Evolutionary conservation across 163 green algal species (phyloP).

Genomic region (Prototheca wickerhamii): DNA sequence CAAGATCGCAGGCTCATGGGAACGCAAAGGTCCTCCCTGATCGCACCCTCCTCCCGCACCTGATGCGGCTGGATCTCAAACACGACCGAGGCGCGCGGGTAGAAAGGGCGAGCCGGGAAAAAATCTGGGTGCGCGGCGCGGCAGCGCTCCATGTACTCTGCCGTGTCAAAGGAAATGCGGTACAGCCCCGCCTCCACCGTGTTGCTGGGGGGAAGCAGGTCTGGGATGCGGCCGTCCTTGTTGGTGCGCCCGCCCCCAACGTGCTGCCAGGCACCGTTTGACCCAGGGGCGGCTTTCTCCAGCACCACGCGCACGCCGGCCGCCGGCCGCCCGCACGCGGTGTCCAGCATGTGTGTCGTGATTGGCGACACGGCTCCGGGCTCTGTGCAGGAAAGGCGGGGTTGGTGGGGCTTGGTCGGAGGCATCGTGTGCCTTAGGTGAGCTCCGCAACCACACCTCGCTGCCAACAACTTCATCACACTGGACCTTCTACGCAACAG

Average conservation of each 20-base stretch:
- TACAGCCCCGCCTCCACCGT: conserved; percentile 50
- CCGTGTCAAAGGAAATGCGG: conserved; percentile 71
- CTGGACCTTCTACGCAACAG: no score
- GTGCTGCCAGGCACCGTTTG: conserved; percentile 31
- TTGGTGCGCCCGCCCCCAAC: conserved; percentile 55
- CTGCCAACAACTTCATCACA: no score
- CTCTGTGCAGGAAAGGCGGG: neutral
- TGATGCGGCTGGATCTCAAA: conserved; percentile 62
- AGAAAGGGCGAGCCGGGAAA: conserved; percentile 64
- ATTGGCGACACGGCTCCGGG: conserved; percentile 60
- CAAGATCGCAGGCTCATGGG: no score
- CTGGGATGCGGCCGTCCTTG: conserved; percentile 59
- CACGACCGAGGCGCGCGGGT: conserved; percentile 65
- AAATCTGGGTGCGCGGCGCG: conserved; percentile 43
- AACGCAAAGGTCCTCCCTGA: conserved; percentile 6
- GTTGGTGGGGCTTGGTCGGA: neutral
- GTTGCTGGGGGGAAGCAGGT: conserved; percentile 21
- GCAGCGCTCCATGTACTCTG: conserved; percentile 56
- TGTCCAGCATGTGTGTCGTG: conserved; percentile 92
- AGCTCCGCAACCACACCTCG: no score
- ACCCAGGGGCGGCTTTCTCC: conserved; percentile 33
- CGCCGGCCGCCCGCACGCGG: conserved; percentile 61
- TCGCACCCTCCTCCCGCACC: conserved; percentile 6
- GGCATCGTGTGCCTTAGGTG: no score
- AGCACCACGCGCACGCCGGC: conserved; percentile 59